Evolutionary conservation across 345 rosid genomes (phyloP), one percentile per base, ranked within the genome.

Genomic region (Linum tenue): DNA sequence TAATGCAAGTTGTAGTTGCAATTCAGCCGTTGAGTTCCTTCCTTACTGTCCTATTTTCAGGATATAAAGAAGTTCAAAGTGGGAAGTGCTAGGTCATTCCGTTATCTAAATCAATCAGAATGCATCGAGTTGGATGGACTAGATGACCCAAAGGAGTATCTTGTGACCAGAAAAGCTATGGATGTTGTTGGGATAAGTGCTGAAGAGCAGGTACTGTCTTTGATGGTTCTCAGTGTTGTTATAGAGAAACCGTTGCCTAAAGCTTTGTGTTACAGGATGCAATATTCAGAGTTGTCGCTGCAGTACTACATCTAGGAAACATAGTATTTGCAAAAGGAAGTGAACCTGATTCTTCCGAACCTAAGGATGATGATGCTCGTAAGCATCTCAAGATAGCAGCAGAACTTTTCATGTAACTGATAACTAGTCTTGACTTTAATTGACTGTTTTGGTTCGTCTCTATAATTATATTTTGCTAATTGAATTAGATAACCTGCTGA

Each of bases 91-190:
- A 85, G 80, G 75, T 73, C 76, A 63, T 87, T 87, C 70, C 90
- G 72, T 69, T 87, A 85, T 73, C 72, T 87, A 64, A 87, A 87
- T 61, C 95, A 87, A 73, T 79, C 95, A 39, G 80, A 79, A 70
- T 85, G 87, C 65, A 83, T 83, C 55, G 79, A 82, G 69, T 81
- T 87, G 42, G 80, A 85, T n/a, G 83, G 78, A 61, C 83, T 87
- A 59, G 85, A 85, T 78, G 90, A 87, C 69, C 82, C 90, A 59
- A 81, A 82, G 50, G 90, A 87, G 78, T 87, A 87, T 67, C 38
- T 85, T 67, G 95, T 79, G 70, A 87, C 90, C 16, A 83, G 86
- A 78, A 85, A 81, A 72, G 95, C 95, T 9, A 87, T 85, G 95
- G 89, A 85, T 69, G 79, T 87, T 67, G 86, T 87, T n/a, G 90